phyloP scores from a whole-genome alignment of 106 monocot genomes.

The Dendrobium catenatum region DNA sequence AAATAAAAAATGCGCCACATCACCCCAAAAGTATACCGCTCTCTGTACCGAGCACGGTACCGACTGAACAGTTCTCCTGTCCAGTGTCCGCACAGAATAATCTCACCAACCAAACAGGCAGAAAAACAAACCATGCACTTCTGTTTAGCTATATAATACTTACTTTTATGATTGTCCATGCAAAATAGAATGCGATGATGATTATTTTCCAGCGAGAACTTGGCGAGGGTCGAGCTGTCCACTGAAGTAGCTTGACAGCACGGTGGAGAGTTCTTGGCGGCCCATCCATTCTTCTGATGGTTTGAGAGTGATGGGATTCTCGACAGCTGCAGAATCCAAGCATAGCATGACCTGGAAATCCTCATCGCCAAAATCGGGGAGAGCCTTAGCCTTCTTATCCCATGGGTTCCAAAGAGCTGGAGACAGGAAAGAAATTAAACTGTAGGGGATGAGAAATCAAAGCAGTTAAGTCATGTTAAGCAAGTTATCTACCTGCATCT shows the following conservation, averaged over 20 bases:
- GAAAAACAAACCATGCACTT: too few relatives aligned
- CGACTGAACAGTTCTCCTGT: too few relatives aligned
- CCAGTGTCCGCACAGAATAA: too few relatives aligned
- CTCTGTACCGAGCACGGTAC: too few relatives aligned
- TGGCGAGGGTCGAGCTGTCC: slow-evolving; percentile 54
- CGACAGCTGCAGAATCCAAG: slow-evolving; percentile 44
- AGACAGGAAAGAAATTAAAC: neutral
- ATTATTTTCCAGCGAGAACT: slow-evolving; percentile 21
- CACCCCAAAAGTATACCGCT: too few relatives aligned
- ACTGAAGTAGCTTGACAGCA: slow-evolving; percentile 56
- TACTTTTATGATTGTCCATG: too few relatives aligned
- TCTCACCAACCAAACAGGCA: too few relatives aligned
- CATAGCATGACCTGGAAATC: slow-evolving; percentile 55
- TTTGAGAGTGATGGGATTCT: slow-evolving; percentile 35
- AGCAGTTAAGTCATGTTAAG: neutral
- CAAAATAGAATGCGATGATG: too few relatives aligned
- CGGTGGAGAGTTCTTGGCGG: slow-evolving; percentile 41
- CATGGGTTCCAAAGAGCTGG: slow-evolving; percentile 63
- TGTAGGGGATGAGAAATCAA: neutral
- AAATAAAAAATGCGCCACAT: too few relatives aligned
- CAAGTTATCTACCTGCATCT: slow-evolving; percentile 38
- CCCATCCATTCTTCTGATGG: slow-evolving; percentile 49
- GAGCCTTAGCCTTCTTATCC: slow-evolving; percentile 45
- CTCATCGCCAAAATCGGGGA: slow-evolving; percentile 54
- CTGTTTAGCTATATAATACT: too few relatives aligned